Base-by-base conservation (phyloP, 306 rosid genomes). In the Cucurbita pepo region DNA sequence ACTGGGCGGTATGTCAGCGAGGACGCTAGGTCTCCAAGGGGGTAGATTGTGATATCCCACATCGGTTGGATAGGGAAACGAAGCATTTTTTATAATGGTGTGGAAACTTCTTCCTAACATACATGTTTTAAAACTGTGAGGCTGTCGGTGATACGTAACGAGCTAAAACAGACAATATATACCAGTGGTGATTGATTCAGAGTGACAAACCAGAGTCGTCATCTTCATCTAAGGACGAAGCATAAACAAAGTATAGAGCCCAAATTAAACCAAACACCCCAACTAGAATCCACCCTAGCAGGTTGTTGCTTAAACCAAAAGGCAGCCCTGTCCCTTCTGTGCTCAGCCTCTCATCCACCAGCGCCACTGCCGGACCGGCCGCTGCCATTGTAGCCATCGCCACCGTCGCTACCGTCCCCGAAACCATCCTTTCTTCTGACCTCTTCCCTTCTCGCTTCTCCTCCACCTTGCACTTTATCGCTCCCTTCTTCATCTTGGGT, bases 251-350 rank as follows among this genome's bases (percentile, higher is more conserved):
- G 70, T 81, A 94, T 25, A 89, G 56, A 52, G 80, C 30, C 98
- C 98, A 94, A 4, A 88, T 82, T 48, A 94, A 85, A 58, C 78
- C 98, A 73, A 94, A 94, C 78, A 82, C 90, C 63, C 82, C 97
- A 0, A 88, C 53, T 9, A 94, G 83, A 81, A 90, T 85, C 97
- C 98, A 94, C 50, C 87, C 94, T 15, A 94, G 91, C 79, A 85
- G 77, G 82, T 90, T 94, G 89, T 90, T 94, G 89, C 97, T 94
- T 72, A 94, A 81, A 1, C 98, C 98, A 76, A 90, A 90, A 19
- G 98, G 98, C 76, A 94, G 94, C 21, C 98, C 98, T 12, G 98
- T 90, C 52, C 98, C 98, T 79, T 94, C 98, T n/a, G 98, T 94
- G 87, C 75, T 76, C 86, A 94, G 0, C 79, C 98, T 87, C 16